These are phyloP conservation scores for Rhamnella rubrinervis DNA, from an alignment of 331 rosid species.

Conservation along the genomic window DNA sequence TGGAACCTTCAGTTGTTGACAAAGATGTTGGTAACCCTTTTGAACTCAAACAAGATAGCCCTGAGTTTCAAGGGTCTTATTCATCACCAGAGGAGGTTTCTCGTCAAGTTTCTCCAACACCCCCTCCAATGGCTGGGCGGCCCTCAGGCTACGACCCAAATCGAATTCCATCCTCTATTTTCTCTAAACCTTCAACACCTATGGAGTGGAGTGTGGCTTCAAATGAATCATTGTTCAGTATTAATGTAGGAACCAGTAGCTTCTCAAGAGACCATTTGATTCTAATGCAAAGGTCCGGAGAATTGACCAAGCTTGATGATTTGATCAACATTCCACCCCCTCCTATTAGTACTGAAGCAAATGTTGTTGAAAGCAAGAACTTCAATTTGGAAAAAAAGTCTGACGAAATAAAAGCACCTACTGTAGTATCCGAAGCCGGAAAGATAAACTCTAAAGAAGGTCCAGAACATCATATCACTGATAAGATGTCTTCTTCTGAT, in stretches of 20 bases:
- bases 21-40: slow-evolving; percentile 10
- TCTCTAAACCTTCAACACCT: slow-evolving; percentile 36
- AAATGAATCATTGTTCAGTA: slow-evolving; percentile 68
- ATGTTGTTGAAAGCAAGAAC: neutral
- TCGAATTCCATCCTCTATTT: slow-evolving; percentile 52
- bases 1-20: slow-evolving; percentile 17
- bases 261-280: slow-evolving; percentile 48
- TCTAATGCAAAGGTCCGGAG: slow-evolving; percentile 31
- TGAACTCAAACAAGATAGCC: slow-evolving; percentile 11
- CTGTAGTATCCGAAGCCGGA: neutral
- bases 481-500: neutral
- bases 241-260: slow-evolving; percentile 56
- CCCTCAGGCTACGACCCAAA: slow-evolving; percentile 45
- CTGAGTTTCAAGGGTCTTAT: neutral
- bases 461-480: slow-evolving; percentile 6
- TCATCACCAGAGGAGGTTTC: slow-evolving; percentile 8
- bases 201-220: slow-evolving; percentile 67
- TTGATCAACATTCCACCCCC: slow-evolving; percentile 6
- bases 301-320: slow-evolving; percentile 37
- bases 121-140: neutral
- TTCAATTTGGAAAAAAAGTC: slow-evolving; percentile 8
- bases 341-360: slow-evolving; percentile 13
- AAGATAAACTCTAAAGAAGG: slow-evolving; percentile 5
- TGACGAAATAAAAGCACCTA: slow-evolving; percentile 10
- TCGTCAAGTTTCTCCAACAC: slow-evolving; percentile 27